Evolutionary conservation across 1,284 basidiomycete genomes (phyloP), one percentile per base, ranked within the genome.

Genomic region (Laetiporus sulphureus): DNA sequence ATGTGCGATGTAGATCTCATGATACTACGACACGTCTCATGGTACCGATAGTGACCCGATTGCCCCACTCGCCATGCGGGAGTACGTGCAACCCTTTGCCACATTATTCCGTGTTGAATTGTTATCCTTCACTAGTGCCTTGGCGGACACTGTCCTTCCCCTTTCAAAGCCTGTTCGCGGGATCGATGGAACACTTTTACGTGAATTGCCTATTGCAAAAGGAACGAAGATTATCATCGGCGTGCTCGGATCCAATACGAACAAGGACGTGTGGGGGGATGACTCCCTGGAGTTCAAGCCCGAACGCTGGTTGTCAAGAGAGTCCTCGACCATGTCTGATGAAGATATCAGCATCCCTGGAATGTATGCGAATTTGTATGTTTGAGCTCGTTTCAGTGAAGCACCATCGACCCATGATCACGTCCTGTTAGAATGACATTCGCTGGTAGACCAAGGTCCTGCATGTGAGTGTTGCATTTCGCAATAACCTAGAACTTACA

Each of bases 201-300:
- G 63, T 25, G 58, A 60, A 18, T 52, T 79, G 23, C 43, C 61
- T 1, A 55, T 71, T n/a, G 47, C 54, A 18, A 70, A 72, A 47
- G 73, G 71, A 3, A 70, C 48, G 11, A 30, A 21, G 15, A 34
- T 58, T n/a, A 38, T 57, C 7, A 40, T 57, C 31, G 52, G 52
- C n/a, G 48, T 54, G 12, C 41, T 47, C 5, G 52, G 50, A 1
- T 44, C 48, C 15, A 56, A 60, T 33, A 49, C 45, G 7, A 54
- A 60, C 44, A 51, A 48, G 33, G 49, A 38, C 6, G 42, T 54
- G 3, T 60, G 58, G 58, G 58, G 58, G 1, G 42, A 45, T 1
- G 56, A 60, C 37, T 56, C 56, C 4, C 32, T 36, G 5, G 51
- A 52, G 35, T 60, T 51, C 50, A 54, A 53, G 23, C 58, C 58